Conservation (phyloP, 2,329 filamentous ascomycete species). For the Sclerotinia trifoliorum region DNA sequence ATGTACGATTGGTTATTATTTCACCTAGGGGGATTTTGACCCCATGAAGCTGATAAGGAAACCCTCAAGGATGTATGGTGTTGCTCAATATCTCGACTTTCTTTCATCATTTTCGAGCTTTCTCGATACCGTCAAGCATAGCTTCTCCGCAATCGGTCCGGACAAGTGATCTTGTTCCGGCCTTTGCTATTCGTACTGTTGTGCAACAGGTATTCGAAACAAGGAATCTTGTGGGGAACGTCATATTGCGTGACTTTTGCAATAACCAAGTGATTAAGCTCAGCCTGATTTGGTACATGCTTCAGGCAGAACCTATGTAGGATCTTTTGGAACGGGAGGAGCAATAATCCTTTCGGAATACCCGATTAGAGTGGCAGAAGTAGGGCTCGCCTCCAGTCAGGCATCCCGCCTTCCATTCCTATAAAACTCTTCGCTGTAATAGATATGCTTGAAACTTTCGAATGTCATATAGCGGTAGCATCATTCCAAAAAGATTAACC, state of each 20-base stretch:
- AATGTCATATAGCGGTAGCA: neutral
- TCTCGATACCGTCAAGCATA: neutral
- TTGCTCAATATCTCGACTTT: neutral
- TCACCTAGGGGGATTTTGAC: neutral
- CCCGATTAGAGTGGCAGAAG: neutral
- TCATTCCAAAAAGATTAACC: neutral
- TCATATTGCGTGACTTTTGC: neutral
- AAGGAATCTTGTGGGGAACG: neutral
- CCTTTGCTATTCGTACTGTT: neutral
- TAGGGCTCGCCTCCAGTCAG: neutral
- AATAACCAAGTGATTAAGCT: neutral
- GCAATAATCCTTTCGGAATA: neutral
- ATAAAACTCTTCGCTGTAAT: neutral
- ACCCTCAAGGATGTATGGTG: neutral
- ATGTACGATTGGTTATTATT: neutral
- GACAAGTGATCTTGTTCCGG: neutral
- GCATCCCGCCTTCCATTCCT: neutral
- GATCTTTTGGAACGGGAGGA: neutral
- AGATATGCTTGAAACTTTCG: neutral
- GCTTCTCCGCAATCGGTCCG: neutral
- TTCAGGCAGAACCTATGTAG: too few species aligned
- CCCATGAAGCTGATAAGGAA: conserved; percentile 5
- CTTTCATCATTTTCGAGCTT: neutral
- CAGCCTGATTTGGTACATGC: neutral
- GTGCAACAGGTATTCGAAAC: neutral